Evolutionary conservation across 179 eudicot species (phyloP).

Genomic region (Sideroxylon spinosum): DNA sequence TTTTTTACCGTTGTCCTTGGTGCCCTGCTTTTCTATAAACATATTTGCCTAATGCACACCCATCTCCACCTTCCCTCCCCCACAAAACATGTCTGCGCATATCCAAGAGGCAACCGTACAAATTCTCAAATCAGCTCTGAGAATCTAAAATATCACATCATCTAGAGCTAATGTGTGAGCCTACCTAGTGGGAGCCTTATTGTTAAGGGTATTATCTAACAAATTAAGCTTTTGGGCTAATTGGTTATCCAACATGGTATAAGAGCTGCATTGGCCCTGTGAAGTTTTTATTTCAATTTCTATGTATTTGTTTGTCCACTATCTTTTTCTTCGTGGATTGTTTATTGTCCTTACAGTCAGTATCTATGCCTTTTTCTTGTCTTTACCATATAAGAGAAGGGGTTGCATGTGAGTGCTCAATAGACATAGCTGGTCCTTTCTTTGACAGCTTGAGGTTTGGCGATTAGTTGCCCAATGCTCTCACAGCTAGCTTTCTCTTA

Average conservation of each 20-base stretch:
- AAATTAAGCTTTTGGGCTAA: neutral
- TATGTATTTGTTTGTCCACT: neutral
- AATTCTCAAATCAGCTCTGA: neutral
- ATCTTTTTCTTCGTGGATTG: neutral
- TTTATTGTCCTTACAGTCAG: neutral
- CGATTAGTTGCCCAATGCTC: neutral
- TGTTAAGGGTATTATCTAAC: neutral
- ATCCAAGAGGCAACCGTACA: neutral
- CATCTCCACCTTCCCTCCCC: neutral
- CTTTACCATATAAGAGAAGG: neutral
- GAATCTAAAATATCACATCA: neutral
- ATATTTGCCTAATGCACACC: too few relatives aligned
- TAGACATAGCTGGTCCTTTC: neutral
- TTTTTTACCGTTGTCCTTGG: neutral
- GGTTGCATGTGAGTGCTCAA: neutral
- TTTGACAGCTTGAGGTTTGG: neutral
- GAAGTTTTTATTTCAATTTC: neutral
- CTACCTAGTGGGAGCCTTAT: neutral
- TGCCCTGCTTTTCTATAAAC: too few relatives aligned
- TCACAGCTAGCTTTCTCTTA: neutral
- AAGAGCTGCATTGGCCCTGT: neutral
- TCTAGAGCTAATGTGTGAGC: neutral
- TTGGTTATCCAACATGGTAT: neutral
- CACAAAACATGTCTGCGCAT: neutral
- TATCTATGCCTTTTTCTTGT: neutral